Conservation (phyloP, 2,329 filamentous ascomycete genomes). For the Akanthomyces lecanii region DNA sequence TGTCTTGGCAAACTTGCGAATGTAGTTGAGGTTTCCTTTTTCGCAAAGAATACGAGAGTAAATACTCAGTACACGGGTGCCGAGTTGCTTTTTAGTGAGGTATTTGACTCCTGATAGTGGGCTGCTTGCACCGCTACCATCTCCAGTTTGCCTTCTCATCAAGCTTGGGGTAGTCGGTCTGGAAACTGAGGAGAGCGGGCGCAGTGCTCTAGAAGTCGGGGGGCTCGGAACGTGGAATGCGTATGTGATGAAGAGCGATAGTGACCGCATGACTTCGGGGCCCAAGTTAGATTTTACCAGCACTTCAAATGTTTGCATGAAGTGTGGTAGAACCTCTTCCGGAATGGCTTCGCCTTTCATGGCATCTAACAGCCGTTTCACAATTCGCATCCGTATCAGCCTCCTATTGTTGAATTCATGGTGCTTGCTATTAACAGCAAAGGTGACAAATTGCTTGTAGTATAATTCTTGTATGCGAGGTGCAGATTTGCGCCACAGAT, state of each 20-base stretch:
- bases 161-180: slow-evolving; percentile 39
- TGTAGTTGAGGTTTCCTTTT: slow-evolving; percentile 60
- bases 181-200: slow-evolving; percentile 35
- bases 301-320: slow-evolving; percentile 73
- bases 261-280: slow-evolving; percentile 76
- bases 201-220: slow-evolving; percentile 50
- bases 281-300: slow-evolving; percentile 78
- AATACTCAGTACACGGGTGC: slow-evolving; percentile 69
- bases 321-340: slow-evolving; percentile 66
- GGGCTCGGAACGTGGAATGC: slow-evolving; percentile 63
- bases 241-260: slow-evolving; percentile 92
- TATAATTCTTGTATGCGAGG: slow-evolving; percentile 78
- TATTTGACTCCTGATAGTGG: slow-evolving; percentile 32
- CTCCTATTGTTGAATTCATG: slow-evolving; percentile 88
- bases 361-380: slow-evolving; percentile 84
- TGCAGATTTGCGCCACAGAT: slow-evolving; percentile 83
- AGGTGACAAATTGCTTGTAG: slow-evolving; percentile 85
- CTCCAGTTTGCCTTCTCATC: slow-evolving; percentile 35
- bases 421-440: slow-evolving; percentile 85
- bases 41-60: slow-evolving; percentile 76
- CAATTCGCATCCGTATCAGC: slow-evolving; percentile 87
- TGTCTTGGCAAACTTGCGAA: slow-evolving; percentile 85
- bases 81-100: slow-evolving; percentile 65
- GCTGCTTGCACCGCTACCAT: slow-evolving; percentile 28
- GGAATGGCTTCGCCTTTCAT: slow-evolving; percentile 80